Evolutionary conservation across 305 asterid genomes (phyloP).

Genomic region (Rubia peregrina): DNA sequence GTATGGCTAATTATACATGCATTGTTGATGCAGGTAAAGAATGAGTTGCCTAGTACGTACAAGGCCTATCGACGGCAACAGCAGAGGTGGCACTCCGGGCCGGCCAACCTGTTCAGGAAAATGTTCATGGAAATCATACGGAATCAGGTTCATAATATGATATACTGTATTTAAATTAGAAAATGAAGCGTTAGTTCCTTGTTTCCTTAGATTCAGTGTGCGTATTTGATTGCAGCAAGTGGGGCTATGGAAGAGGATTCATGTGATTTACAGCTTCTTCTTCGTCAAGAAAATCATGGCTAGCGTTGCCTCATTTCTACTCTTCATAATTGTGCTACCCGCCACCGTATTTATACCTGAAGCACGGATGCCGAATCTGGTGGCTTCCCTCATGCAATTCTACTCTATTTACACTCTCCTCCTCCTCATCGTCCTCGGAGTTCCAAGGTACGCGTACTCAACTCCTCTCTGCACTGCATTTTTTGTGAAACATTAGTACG

Average conservation of each 20-base stretch:
- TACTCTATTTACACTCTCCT: conserved; percentile 37
- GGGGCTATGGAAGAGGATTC: conserved; percentile 62
- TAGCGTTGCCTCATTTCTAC: conserved; percentile 54
- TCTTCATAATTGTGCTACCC: conserved; percentile 62
- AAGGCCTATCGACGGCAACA: conserved; percentile 65
- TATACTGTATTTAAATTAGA: too few species aligned
- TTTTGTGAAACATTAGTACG: too few species aligned
- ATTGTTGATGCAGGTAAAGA: conserved; percentile 50
- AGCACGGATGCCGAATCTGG: conserved; percentile 72
- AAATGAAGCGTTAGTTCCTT: too few species aligned
- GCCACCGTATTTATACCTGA: conserved; percentile 75
- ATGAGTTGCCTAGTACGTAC: conserved; percentile 64
- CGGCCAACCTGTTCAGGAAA: conserved; percentile 64
- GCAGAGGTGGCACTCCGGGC: conserved; percentile 71
- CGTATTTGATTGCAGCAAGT: conserved; percentile 49
- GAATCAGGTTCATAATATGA: too few species aligned
- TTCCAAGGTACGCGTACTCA: conserved; percentile 49
- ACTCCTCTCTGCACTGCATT: too few species aligned
- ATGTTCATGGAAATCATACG: conserved; percentile 46
- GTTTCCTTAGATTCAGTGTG: too few species aligned
- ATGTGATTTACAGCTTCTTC: conserved; percentile 87
- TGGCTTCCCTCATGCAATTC: conserved; percentile 53
- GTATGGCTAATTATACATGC: too few species aligned
- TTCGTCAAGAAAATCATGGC: conserved; percentile 73
- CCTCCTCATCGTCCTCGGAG: conserved; percentile 57